phyloP scores from a whole-genome alignment of 139 green algal species.

The Bryopsis sp. region DNA sequence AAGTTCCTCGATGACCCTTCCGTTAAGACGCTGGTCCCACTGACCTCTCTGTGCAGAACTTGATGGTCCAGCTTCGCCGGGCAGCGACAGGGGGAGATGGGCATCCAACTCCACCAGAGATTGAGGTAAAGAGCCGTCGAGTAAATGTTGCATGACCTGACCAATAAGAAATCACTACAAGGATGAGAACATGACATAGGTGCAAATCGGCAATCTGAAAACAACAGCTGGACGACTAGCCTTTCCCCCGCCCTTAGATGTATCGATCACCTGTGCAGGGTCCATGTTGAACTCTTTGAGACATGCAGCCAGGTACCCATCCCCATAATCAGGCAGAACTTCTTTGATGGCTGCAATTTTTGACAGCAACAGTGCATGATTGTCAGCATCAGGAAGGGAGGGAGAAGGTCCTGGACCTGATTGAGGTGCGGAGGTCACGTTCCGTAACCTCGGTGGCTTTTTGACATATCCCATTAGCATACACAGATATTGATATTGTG shows the following conservation, averaged over 20 bases:
- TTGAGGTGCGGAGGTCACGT: neutral
- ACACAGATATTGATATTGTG: slow-evolving; percentile 66
- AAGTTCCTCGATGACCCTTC: neutral
- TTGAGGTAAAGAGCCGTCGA: slow-evolving; percentile 51
- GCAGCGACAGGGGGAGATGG: neutral
- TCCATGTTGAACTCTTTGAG: slow-evolving; percentile 36
- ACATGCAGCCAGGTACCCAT: slow-evolving; percentile 54
- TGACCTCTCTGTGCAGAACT: neutral
- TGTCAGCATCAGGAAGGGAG: neutral
- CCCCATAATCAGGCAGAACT: slow-evolving; percentile 63
- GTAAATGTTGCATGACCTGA: slow-evolving; percentile 50
- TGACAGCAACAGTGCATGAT: neutral
- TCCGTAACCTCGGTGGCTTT: slow-evolving; percentile 15
- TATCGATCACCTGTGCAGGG: slow-evolving; percentile 34
- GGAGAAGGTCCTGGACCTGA: neutral
- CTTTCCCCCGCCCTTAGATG: too few relatives aligned
- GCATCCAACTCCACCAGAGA: slow-evolving; percentile 39
- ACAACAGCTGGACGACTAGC: too few relatives aligned
- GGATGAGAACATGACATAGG: neutral
- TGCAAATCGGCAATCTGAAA: too few relatives aligned
- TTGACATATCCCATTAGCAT: slow-evolving; percentile 42
- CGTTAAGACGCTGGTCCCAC: neutral
- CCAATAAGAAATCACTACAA: neutral
- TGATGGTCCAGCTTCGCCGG: neutral
- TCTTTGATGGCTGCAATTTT: slow-evolving; percentile 42